Conservation (phyloP, 208 protist genomes). For the Acanthamoeba castellanii region DNA sequence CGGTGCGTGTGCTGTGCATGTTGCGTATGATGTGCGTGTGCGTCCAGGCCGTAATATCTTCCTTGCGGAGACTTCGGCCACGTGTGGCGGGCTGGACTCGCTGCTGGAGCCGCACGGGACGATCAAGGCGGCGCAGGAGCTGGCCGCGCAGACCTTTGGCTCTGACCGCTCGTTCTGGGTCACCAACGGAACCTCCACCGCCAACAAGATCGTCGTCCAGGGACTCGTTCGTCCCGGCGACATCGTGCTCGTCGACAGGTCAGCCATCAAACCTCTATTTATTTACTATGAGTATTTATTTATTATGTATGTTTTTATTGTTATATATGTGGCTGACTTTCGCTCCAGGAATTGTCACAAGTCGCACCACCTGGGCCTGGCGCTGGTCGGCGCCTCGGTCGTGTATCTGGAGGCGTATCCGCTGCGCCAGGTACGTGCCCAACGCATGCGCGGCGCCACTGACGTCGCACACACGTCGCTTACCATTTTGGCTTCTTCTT, state of each 20-base stretch:
- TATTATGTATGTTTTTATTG: background rate
- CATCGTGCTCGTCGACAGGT: slow-evolving; percentile 77
- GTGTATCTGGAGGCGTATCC: slow-evolving; percentile 75
- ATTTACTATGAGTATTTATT: background rate
- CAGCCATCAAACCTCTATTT: background rate
- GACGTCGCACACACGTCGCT: background rate
- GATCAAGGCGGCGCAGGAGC: slow-evolving; percentile 78
- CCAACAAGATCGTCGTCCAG: slow-evolving; percentile 80
- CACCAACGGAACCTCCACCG: slow-evolving; percentile 79
- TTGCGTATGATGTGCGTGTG: background rate
- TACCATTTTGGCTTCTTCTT: no score
- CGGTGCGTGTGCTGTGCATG: no score
- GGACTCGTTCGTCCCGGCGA: slow-evolving; percentile 72
- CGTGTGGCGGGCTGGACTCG: slow-evolving; percentile 78
- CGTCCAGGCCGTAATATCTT: slow-evolving; percentile 69
- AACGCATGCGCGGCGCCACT: background rate
- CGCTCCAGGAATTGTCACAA: slow-evolving; percentile 78
- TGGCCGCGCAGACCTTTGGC: slow-evolving; percentile 76
- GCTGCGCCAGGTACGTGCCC: slow-evolving; percentile 14
- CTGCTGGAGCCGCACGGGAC: slow-evolving; percentile 78
- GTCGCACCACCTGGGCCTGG: slow-evolving; percentile 77
- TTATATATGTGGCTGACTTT: no score
- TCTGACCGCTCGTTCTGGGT: slow-evolving; percentile 73
- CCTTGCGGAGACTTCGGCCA: slow-evolving; percentile 74
- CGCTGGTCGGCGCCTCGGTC: slow-evolving; percentile 64